phyloP scores from a whole-genome alignment of 371 early-diverging fungal genomes.

The Actinomortierella ambigua region DNA sequence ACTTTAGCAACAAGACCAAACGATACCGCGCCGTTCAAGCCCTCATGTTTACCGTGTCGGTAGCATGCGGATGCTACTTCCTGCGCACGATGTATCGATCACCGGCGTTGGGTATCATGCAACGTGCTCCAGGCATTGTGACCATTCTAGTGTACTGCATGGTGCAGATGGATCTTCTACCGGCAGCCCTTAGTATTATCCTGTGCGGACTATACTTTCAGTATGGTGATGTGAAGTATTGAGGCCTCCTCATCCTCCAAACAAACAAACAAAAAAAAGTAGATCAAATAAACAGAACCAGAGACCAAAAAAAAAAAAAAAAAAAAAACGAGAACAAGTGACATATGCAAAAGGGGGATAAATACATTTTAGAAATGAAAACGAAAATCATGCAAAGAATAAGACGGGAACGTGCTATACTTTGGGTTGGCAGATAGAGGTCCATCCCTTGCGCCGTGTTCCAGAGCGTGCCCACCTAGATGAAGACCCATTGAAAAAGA shows the following conservation, averaged over 20 bases:
- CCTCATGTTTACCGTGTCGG: slow-evolving; percentile 51
- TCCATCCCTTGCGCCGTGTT: slow-evolving; percentile 43
- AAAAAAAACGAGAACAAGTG: neutral
- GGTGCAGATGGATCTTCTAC: slow-evolving; percentile 60
- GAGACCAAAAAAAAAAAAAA: neutral
- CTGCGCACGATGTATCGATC: slow-evolving; percentile 59
- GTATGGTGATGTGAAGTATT: slow-evolving; percentile 49
- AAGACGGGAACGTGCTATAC: neutral
- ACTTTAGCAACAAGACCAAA: slow-evolving; percentile 60
- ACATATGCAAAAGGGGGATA: neutral
- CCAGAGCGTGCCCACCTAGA: slow-evolving; percentile 42
- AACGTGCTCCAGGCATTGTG: slow-evolving; percentile 64
- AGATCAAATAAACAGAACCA: neutral
- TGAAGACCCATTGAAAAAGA: neutral
- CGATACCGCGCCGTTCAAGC: slow-evolving; percentile 46
- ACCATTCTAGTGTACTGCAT: slow-evolving; percentile 66
- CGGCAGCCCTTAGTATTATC: slow-evolving; percentile 53
- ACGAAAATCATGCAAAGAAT: neutral
- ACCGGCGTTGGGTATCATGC: slow-evolving; percentile 68
- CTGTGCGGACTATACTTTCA: slow-evolving; percentile 59
- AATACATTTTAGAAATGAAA: neutral
- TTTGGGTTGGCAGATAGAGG: slow-evolving; percentile 36
- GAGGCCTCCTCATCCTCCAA: neutral
- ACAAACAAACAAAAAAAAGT: neutral
- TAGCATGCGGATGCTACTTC: slow-evolving; percentile 54